Evolutionary conservation across 805 yeast species (phyloP).

Genomic region (Saccharomycopsis selenospora): DNA sequence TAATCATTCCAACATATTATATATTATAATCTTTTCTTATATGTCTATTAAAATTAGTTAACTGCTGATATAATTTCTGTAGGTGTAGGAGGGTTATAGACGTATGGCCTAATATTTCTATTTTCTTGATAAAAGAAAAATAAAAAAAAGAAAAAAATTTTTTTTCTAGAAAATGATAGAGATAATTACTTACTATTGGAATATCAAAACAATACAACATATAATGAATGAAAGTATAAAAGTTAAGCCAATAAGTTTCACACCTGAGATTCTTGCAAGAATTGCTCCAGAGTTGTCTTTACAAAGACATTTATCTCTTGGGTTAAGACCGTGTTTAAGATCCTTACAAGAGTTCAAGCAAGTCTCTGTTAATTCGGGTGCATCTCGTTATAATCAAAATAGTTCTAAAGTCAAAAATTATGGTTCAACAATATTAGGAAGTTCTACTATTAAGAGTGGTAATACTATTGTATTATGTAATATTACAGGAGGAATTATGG

Average conservation of each 20-base stretch:
- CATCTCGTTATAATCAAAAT: slow-evolving; percentile 29
- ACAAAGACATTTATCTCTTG: slow-evolving; percentile 67
- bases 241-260: slow-evolving; percentile 49
- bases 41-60: no score
- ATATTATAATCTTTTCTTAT: no score
- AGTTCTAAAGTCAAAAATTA: slow-evolving; percentile 28
- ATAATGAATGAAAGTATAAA: not conserved
- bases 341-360: slow-evolving; percentile 65
- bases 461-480: slow-evolving; percentile 67
- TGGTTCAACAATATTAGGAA: slow-evolving; percentile 44
- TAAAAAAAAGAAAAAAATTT: no score
- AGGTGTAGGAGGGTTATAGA: no score
- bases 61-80: no score
- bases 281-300: slow-evolving; percentile 81
- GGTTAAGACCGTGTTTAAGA: slow-evolving; percentile 71
- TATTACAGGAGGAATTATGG: slow-evolving; percentile 60
- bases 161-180: not conserved
- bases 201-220: no score
- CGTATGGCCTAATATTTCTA: no score
- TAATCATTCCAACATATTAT: no score
- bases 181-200: no score
- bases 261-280: slow-evolving; percentile 76
- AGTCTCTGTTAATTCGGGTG: slow-evolving; percentile 31
- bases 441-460: slow-evolving; percentile 63
- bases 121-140: no score